Percentiles rank a stretch among this genome's conserved stretches.
These are phyloP conservation scores for Pseudozyma flocculosa DNA, from an alignment of 1,284 basidiomycete species.

Conservation along the genomic window DNA sequence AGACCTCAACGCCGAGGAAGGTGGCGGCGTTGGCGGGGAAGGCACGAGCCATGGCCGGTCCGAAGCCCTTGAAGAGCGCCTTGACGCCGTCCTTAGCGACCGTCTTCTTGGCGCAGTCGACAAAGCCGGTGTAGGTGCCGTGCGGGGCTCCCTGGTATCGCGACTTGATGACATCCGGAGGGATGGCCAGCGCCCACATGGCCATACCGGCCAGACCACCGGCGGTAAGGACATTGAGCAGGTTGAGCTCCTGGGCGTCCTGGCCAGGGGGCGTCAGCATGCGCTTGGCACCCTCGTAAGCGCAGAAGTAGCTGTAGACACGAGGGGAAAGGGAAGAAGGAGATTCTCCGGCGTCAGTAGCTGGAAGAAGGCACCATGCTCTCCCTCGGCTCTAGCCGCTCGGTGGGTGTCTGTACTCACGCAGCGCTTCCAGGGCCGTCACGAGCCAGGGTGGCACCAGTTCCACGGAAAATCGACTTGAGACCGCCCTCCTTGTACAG, in stretches of 20 bases:
- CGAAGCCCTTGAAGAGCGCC: conserved; percentile 95
- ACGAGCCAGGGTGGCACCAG: conserved; percentile 83
- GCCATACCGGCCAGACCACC: conserved; percentile 94
- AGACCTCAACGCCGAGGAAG: conserved; percentile 81
- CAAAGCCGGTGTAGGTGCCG: conserved; percentile 88
- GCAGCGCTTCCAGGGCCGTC: conserved; percentile 96
- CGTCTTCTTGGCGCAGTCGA: conserved; percentile 90
- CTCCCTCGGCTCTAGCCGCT: neutral
- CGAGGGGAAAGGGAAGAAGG: conserved; percentile 61
- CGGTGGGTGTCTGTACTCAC: conserved; percentile 36
- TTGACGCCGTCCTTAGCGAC: conserved; percentile 84
- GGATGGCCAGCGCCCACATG: conserved; percentile 65
- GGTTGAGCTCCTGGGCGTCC: conserved; percentile 76
- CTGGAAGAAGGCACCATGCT: neutral
- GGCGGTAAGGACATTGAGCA: conserved; percentile 84
- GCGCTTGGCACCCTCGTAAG: conserved; percentile 93
- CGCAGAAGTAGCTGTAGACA: conserved; percentile 74
- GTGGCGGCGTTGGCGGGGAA: conserved; percentile 93
- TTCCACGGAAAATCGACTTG: conserved; percentile 88
- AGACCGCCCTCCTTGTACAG: conserved; percentile 93
- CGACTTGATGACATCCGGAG: conserved; percentile 71
- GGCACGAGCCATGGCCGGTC: conserved; percentile 74
- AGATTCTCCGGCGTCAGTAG: neutral
- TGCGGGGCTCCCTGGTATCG: conserved; percentile 93
- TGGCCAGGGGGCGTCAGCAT: conserved; percentile 72